phyloP scores from a whole-genome alignment of 2,329 filamentous ascomycete genomes.

The Drechslerella dactyloides region DNA sequence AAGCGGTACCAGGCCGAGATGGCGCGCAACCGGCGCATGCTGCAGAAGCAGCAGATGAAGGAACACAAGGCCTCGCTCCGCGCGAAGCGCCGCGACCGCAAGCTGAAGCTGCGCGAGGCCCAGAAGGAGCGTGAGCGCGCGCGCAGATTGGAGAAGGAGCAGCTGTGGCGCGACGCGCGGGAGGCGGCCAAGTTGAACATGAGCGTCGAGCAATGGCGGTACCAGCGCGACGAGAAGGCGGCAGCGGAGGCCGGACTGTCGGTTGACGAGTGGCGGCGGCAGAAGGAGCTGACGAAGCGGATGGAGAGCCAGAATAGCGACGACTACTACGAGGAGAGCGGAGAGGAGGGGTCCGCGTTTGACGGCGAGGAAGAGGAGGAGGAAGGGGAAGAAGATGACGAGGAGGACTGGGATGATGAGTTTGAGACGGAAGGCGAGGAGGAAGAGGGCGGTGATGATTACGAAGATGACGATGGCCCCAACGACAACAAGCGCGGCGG shows the following conservation, averaged over 20 bases:
- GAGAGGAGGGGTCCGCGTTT: neutral
- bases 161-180: conserved; percentile 22
- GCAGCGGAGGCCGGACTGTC: neutral
- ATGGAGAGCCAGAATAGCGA: neutral
- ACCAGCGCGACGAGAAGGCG: conserved; percentile 23
- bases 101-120: conserved; percentile 26
- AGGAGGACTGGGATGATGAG: conserved; percentile 58
- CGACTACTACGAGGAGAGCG: neutral
- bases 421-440: conserved; percentile 70
- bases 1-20: conserved; percentile 45
- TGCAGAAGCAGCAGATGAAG: conserved; percentile 36
- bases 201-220: conserved; percentile 12
- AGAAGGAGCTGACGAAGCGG: conserved; percentile 4
- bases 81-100: conserved; percentile 27
- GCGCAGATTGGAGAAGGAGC: conserved; percentile 26
- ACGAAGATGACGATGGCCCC: conserved; percentile 12
- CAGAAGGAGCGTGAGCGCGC: conserved; percentile 37
- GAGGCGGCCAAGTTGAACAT: conserved; percentile 2
- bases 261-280: conserved; percentile 2
- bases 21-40: conserved; percentile 35
- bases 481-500: neutral
- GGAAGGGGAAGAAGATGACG: conserved; percentile 3
- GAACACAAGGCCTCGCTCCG: conserved; percentile 26
- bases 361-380: neutral
- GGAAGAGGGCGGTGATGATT: conserved; percentile 64